Evolutionary conservation across 495 filamentous ascomycete species (phyloP), one percentile per base, ranked within the genome.

Genomic region (Penicillium crystallinum): DNA sequence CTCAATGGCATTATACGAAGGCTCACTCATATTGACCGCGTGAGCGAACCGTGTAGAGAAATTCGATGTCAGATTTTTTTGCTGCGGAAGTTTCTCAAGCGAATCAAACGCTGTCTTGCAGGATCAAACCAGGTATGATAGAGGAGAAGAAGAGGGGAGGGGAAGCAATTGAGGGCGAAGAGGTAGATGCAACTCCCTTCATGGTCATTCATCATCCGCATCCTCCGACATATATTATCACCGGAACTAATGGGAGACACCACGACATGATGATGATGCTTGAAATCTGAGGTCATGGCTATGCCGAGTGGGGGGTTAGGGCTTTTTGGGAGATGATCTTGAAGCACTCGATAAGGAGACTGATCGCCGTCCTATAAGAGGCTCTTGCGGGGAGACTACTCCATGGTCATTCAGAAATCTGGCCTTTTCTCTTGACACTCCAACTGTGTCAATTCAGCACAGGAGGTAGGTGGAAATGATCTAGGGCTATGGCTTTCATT

Each of bases 1-100:
- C 59, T 88, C 86, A 52, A 89, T 86, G 46, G 85, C 79, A 29
- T 79, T 78, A 56, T 86, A 87, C 10, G 72, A 70, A 23, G 47
- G 21, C n/a, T 57, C 61, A 23, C 46, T 8, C 65, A 68, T 66
- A 44, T 12, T 54, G 48, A 7, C 21, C 34, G 44, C 9, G 11
- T 7, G 9, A 19, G 25, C 0, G 21, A n/a, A 12, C 8, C 14
- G 30, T 19, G 8, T 12, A 15, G 18, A 37, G 30, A 0, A 23
- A 9, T 37, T 25, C 22, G 33, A 29, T 39, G 12, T 22, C 21
- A 39, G 29, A 37, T 14, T 19, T 14, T 40, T 15, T 38, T 25
- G 31, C 23, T 10, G 10, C 6, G 8, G n/a, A 48, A 17, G 3
- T 6, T 15, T 35, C 42, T 22, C 25, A 42, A 22, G 25, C 8